Evolutionary conservation across 768 basidiomycete genomes (phyloP).

Genomic region (Sarcomyxa edulis): DNA sequence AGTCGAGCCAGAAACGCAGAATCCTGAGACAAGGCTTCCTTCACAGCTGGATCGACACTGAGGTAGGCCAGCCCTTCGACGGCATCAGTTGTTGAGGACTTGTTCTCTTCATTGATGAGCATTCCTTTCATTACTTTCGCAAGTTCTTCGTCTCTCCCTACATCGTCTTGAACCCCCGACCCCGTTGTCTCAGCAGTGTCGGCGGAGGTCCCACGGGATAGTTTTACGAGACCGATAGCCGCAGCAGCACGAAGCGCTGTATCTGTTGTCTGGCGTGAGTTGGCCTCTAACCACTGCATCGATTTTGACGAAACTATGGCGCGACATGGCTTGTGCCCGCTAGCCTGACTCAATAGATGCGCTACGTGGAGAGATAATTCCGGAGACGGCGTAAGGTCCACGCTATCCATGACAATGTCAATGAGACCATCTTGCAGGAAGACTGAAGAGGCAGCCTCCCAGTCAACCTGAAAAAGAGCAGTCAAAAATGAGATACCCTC

Average conservation of each 20-base stretch:
- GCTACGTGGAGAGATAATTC: slow-evolving; percentile 56
- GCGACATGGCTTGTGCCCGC: slow-evolving; percentile 70
- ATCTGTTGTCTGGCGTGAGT: slow-evolving; percentile 43
- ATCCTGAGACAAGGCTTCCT: slow-evolving; percentile 56
- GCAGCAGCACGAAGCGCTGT: slow-evolving; percentile 51
- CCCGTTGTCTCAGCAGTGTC: slow-evolving; percentile 33
- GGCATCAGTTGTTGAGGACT: slow-evolving; percentile 49
- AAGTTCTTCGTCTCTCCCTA: slow-evolving; percentile 36
- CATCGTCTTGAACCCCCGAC: slow-evolving; percentile 10
- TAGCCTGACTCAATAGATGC: slow-evolving; percentile 71
- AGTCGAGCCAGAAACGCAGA: slow-evolving; percentile 48
- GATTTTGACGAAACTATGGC: slow-evolving; percentile 51
- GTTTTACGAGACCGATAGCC: slow-evolving; percentile 74
- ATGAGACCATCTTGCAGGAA: slow-evolving; percentile 59
- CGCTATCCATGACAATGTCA: slow-evolving; percentile 61
- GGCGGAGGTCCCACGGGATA: slow-evolving; percentile 50
- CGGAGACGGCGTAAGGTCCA: slow-evolving; percentile 55
- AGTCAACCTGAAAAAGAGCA: slow-evolving; percentile 85
- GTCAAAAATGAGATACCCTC: slow-evolving; percentile 60
- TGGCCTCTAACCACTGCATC: slow-evolving; percentile 62
- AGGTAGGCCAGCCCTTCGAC: slow-evolving; percentile 88
- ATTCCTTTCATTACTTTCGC: slow-evolving; percentile 53
- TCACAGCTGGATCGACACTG: slow-evolving; percentile 55
- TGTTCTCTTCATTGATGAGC: slow-evolving; percentile 33
- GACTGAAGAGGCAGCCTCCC: slow-evolving; percentile 58